Evolutionary conservation across 805 yeast species (phyloP).

Genomic region (Wickerhamiella musiphila): DNA sequence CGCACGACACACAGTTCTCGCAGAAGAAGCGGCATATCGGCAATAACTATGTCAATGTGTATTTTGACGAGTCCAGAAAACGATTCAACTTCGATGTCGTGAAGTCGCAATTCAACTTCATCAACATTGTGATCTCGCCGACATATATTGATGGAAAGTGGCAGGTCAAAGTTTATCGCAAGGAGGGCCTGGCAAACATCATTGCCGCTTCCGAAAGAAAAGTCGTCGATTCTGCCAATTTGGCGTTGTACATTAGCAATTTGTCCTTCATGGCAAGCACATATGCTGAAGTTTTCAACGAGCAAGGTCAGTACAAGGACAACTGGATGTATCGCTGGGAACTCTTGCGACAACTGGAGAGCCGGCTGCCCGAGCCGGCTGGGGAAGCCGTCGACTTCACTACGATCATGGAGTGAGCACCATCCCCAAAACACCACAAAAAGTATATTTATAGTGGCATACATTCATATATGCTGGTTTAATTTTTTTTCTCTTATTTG

Average conservation of each 20-base stretch:
- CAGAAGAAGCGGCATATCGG: constrained; percentile 75
- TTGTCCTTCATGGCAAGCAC: constrained; percentile 47
- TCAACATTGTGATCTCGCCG: constrained; percentile 65
- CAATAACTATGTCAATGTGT: constrained; percentile 65
- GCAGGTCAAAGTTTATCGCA: constrained; percentile 46
- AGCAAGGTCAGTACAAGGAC: constrained; percentile 35
- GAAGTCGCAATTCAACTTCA: constrained; percentile 64
- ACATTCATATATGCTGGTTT: too few species aligned
- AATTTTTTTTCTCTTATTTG: too few species aligned
- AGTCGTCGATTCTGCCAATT: constrained; percentile 39
- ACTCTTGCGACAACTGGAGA: constrained; percentile 30
- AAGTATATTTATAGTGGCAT: too few species aligned
- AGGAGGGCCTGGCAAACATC: constrained; percentile 58
- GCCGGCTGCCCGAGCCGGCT: constrained; percentile 14
- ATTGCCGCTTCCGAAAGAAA: constrained; percentile 65
- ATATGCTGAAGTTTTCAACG: constrained; percentile 63
- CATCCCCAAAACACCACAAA: too few species aligned
- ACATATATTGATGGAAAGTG: constrained; percentile 20
- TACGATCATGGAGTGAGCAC: constrained; percentile 9
- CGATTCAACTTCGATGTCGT: constrained; percentile 56
- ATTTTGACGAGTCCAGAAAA: constrained; percentile 55
- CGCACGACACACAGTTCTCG: constrained; percentile 29
- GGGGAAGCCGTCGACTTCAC: not conserved
- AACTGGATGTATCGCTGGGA: constrained; percentile 54
- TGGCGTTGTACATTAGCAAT: constrained; percentile 51